Percentiles rank a stretch among this genome's conserved stretches.
phyloP scores from a whole-genome alignment of 2,329 filamentous ascomycete species.

The Penicillium polonicum region DNA sequence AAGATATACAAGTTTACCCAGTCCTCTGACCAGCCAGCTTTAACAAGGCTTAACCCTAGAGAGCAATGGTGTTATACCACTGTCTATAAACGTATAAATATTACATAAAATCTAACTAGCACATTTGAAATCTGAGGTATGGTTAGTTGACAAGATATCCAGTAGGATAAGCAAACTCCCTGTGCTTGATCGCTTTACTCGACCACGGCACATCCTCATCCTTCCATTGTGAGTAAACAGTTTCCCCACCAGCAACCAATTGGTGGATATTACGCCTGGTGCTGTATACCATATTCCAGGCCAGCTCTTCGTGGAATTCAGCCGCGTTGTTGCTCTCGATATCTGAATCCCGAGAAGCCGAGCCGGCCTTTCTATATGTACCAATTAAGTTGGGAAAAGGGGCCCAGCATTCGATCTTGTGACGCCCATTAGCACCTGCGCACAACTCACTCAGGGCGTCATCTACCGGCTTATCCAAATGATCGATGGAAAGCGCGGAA shows the following conservation, averaged over 20 bases:
- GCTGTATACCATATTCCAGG: conserved; percentile 28
- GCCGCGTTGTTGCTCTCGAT: conserved; percentile 23
- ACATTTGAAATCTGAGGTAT: neutral
- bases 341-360: conserved; percentile 28
- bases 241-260: conserved; percentile 20
- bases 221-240: conserved; percentile 22
- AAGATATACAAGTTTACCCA: neutral
- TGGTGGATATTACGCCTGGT: conserved; percentile 27
- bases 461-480: conserved; percentile 39
- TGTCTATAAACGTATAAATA: neutral
- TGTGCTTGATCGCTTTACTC: conserved; percentile 12
- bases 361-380: conserved; percentile 46
- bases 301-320: conserved; percentile 16
- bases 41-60: neutral
- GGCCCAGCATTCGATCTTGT: conserved; percentile 37
- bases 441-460: conserved; percentile 51
- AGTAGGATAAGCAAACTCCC: conserved; percentile 23
- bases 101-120: neutral
- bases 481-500: conserved; percentile 29
- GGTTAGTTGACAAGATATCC: conserved; percentile 18
- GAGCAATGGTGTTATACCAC: neutral
- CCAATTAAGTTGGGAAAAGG: conserved; percentile 51
- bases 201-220: conserved; percentile 23
- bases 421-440: conserved; percentile 35
- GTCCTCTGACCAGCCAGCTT: neutral